Base-by-base conservation (phyloP, 2,329 filamentous ascomycete species). In the Trichophaea hybrida region DNA sequence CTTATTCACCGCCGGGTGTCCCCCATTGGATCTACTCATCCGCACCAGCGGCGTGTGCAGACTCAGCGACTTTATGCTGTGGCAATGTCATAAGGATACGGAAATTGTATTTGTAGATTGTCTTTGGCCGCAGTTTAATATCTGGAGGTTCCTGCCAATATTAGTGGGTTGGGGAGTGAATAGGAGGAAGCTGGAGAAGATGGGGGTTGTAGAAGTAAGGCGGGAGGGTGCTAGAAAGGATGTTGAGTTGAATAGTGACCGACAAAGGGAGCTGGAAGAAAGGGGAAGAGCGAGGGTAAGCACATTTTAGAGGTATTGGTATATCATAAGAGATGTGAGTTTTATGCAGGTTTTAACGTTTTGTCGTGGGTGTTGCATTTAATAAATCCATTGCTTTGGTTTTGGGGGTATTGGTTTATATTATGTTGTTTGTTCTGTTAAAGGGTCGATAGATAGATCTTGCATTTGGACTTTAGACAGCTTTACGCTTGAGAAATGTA, bases 1-100 rank as follows among this genome's bases (percentile, higher is more conserved):
- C 73, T 88, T 94, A 75, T 93, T 94, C 74, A 97, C 91, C 3
- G 81, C 85, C 53, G 81, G 82, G 57, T 84, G 86, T 63, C 93
- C 93, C 13, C 93, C 93, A 0, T 75, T 97, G 46, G 93, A 98
- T 70, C 78, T 98, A 10, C 83, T 98, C 58, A 80, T 98, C 55
- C 82, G 93, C 55, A 98, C 93, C 4, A 96, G 89, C 64, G 91
- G 90, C 33, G 93, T 98, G 12, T 85, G 90, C 72, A 80, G 93
- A 53, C 76, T 98, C 61, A 96, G 89, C 70, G 93, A 98, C 71
- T 98, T 97, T 69, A 93, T 98, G 90, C 82, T 98, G 37, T 98
- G 93, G 93, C 93, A 98, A 73, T 93, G 88, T 68, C 90, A 97
- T 70, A 82, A 95, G 70, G 78, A 91, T 64, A 96, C 93, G 0